These are phyloP conservation scores for Bjerkandera adusta DNA, from an alignment of 1,284 basidiomycete species.

Conservation along the genomic window DNA sequence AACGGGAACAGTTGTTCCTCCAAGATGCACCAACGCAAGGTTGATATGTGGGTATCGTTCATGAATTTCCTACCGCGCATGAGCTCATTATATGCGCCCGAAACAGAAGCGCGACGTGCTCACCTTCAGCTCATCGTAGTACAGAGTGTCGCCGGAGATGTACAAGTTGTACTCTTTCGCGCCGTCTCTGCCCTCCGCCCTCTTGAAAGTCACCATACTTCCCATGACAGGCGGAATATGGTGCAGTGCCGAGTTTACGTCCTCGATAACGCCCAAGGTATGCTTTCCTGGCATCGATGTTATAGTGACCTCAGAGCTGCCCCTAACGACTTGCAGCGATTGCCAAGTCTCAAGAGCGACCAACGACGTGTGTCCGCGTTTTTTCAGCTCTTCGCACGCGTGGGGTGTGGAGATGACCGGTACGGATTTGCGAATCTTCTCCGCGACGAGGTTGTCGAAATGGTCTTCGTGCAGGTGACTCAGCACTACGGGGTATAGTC, in stretches of 20 bases:
- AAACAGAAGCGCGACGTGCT: not conserved
- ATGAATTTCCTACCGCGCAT: slow-evolving; percentile 19
- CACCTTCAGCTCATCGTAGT: slow-evolving; percentile 27
- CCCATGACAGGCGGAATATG: slow-evolving; percentile 28
- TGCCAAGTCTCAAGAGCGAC: slow-evolving; percentile 26
- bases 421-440: slow-evolving; percentile 24
- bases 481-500: slow-evolving; percentile 22
- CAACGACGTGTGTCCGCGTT: slow-evolving; percentile 20
- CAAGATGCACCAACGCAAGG: slow-evolving; percentile 27
- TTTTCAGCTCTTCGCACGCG: slow-evolving; percentile 17
- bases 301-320: slow-evolving; percentile 14
- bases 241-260: slow-evolving; percentile 19
- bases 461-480: slow-evolving; percentile 28
- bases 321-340: slow-evolving; percentile 14
- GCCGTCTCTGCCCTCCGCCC: slow-evolving; percentile 8
- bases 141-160: slow-evolving; percentile 30
- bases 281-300: slow-evolving; percentile 30
- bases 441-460: slow-evolving; percentile 27
- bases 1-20: slow-evolving; percentile 28
- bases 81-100: too few relatives aligned
- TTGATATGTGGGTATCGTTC: slow-evolving; percentile 27
- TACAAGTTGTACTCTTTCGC: slow-evolving; percentile 24
- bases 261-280: slow-evolving; percentile 21
- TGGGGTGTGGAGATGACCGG: slow-evolving; percentile 29
- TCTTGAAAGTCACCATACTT: slow-evolving; percentile 25